A percentile compares a stretch with the other conserved stretches of the same genome.
These are phyloP conservation scores for Ceratocystiopsis brevicomis DNA, from an alignment of 2,329 filamentous ascomycete genomes.

Conservation along the genomic window DNA sequence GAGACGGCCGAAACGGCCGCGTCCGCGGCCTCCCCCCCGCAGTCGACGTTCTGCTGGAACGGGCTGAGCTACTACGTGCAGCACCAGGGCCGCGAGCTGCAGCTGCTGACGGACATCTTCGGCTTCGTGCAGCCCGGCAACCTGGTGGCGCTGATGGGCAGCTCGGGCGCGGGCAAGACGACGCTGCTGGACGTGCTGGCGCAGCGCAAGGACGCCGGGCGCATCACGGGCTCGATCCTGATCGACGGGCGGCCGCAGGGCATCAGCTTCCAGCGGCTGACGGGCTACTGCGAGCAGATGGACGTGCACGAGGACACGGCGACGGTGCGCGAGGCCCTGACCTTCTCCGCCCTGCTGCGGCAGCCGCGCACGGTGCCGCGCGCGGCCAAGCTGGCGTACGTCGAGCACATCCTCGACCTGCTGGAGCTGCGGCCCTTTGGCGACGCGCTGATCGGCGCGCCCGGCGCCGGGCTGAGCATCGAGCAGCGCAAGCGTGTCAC, in stretches of 20 bases:
- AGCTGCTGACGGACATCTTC: slow-evolving; percentile 62
- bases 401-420: slow-evolving; percentile 57
- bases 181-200: slow-evolving; percentile 70
- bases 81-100: slow-evolving; percentile 35
- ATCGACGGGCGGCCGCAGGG: slow-evolving; percentile 57
- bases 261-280: slow-evolving; percentile 58
- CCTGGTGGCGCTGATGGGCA: slow-evolving; percentile 60
- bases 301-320: slow-evolving; percentile 57
- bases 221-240: slow-evolving; percentile 54
- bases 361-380: slow-evolving; percentile 45
- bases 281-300: slow-evolving; percentile 67
- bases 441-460: slow-evolving; percentile 23
- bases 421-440: slow-evolving; percentile 29
- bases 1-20: slow-evolving; percentile 17
- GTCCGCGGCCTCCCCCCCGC: slow-evolving; percentile 13
- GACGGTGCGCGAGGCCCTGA: slow-evolving; percentile 58
- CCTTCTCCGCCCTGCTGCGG: slow-evolving; percentile 55
- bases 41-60: slow-evolving; percentile 58
- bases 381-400: slow-evolving; percentile 55
- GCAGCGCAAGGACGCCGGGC: slow-evolving; percentile 60
- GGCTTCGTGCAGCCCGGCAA: slow-evolving; percentile 73
- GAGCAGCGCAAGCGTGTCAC: slow-evolving; percentile 37
- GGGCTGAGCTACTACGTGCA: slow-evolving; percentile 52
- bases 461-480: slow-evolving; percentile 25
- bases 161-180: slow-evolving; percentile 74